Evolutionary conservation across 192 early-diverging fungal genomes (phyloP), one percentile per base, ranked within the genome.

Genomic region (Podila epigama): DNA sequence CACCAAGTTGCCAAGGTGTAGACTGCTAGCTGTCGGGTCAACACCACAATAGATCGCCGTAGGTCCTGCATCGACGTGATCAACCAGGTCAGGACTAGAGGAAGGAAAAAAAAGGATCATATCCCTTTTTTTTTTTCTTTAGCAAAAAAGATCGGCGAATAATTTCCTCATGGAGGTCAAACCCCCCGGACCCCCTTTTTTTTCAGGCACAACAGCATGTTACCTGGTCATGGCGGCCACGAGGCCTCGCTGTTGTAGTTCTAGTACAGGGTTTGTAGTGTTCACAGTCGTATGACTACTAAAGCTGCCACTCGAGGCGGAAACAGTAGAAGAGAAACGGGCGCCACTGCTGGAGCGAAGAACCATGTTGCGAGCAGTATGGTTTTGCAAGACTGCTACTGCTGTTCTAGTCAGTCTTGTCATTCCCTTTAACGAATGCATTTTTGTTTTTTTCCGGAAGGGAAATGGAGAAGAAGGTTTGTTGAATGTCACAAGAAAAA

Each of bases 1-100:
- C 5, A 96, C 83, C 63, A 98, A 85, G 69, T 97, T 98, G 22
- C 97, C 97, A 15, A 96, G 80, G 65, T 98, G 97, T 27, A 97
- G 80, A 66, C 90, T 92, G n/a, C 73, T 75, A 22, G 97, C 97
- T 0, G 95, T 98, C 12, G 97, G 97, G 70, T 98, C 97, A 29
- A 98, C 90, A 39, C 97, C 97, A 72, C 91, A 90, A 75, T 98
- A 98, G 31, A 96, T 81, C 3, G 87, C 69, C 7, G 88, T 85
- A 7, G 81, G 82, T 11, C 66, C 68, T 2, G 63, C 51, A 4
- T 83, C 66, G 31, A 82, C 82, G n/a, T 79, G 79, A 11, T 82
- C 63, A 29, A 75, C 61, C 0, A 89, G 34, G 54, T 83, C 85
- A 9, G 85, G 60, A 53, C 88, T 88, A 48, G 22, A 5, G 1